Conservation (phyloP, 2,329 filamentous ascomycete genomes). For the Penicillium frequentans region DNA sequence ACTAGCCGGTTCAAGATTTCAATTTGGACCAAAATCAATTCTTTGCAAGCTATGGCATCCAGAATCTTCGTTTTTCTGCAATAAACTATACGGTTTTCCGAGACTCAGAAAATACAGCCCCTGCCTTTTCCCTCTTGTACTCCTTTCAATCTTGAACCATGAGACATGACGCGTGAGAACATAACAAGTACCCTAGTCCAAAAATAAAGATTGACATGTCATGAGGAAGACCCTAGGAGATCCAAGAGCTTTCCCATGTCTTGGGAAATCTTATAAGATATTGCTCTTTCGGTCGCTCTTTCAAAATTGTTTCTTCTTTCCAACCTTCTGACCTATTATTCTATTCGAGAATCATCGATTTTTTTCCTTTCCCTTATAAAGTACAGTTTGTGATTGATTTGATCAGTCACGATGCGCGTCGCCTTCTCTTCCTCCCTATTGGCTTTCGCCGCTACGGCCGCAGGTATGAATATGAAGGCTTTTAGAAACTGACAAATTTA, state of each 20-base stretch:
- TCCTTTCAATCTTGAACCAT: conserved; percentile 10
- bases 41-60: conserved; percentile 5
- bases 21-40: conserved; percentile 10
- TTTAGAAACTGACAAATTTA: not conserved
- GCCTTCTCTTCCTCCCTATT: conserved; percentile 24
- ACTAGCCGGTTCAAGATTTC: conserved; percentile 8
- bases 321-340: conserved; percentile 1
- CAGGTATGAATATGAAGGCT: conserved; percentile 24
- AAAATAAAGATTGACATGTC: conserved; percentile 12
- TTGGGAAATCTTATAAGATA: conserved; percentile 12
- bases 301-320: conserved; percentile 4
- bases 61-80: not conserved
- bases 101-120: not conserved
- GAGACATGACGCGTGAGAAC: conserved; percentile 15
- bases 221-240: conserved; percentile 2
- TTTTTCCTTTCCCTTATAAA: not conserved
- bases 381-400: not conserved
- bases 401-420: conserved; percentile 28
- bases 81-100: not conserved
- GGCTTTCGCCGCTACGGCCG: conserved; percentile 29
- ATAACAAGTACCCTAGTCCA: conserved; percentile 11
- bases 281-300: not conserved
- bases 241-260: not conserved
- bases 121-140: conserved; percentile 13
- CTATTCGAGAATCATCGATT: not conserved